phyloP scores from a whole-genome alignment of 345 rosid species.

The Populus deltoides region DNA sequence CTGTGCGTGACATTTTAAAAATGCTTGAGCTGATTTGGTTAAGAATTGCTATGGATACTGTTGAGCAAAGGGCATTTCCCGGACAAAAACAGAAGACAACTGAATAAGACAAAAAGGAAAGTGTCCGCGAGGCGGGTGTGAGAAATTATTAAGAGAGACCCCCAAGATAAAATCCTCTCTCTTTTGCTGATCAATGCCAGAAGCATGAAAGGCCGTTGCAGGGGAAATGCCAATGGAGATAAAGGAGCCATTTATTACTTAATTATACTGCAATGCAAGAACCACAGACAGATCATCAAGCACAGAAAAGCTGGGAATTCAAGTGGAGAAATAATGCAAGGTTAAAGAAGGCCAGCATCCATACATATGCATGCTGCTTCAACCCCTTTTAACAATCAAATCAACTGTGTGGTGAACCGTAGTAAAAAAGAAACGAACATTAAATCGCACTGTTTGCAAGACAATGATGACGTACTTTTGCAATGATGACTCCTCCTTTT shows the following conservation, averaged over 20 bases:
- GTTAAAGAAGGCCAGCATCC: not conserved
- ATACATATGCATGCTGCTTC: not conserved
- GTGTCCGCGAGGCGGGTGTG: conserved; percentile 25
- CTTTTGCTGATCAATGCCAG: not conserved
- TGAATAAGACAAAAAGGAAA: conserved; percentile 31
- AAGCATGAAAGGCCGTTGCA: conserved; percentile 41
- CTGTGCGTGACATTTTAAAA: not conserved
- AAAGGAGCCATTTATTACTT: conserved; percentile 31
- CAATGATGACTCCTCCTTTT: conserved; percentile 41
- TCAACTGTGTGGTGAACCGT: conserved; percentile 4
- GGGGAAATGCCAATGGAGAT: conserved; percentile 33
- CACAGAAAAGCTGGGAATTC: not conserved
- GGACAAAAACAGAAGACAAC: conserved; percentile 26
- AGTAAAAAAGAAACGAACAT: conserved; percentile 11
- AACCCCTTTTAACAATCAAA: not conserved
- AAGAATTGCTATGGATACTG: conserved; percentile 2
- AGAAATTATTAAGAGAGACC: not conserved
- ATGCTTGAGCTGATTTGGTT: conserved; percentile 6
- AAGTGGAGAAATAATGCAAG: not conserved
- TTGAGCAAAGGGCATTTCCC: conserved; percentile 15
- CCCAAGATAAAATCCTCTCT: not conserved
- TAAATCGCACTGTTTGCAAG: conserved; percentile 34
- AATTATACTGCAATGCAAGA: not conserved
- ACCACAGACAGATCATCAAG: conserved; percentile 13
- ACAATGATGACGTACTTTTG: conserved; percentile 57